These are phyloP conservation scores for Exophiala alcalophila DNA, from an alignment of 2,329 filamentous ascomycete species.

Conservation along the genomic window DNA sequence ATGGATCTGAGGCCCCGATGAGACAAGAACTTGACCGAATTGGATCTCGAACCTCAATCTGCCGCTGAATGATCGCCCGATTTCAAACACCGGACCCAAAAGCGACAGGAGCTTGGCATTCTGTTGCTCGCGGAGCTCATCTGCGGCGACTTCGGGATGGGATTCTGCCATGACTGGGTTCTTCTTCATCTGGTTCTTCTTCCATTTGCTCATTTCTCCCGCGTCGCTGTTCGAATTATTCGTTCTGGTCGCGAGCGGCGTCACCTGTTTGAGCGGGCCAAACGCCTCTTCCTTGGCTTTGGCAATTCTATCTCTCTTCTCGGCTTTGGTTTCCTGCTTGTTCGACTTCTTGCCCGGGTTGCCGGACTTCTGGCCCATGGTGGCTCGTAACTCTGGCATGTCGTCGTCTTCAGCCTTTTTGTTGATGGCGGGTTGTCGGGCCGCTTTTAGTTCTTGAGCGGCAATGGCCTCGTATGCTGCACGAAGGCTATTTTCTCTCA, in stretches of 20 bases:
- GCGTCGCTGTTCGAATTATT: too few species aligned
- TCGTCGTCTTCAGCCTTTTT: conserved; percentile 14
- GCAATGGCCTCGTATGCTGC: conserved; percentile 6
- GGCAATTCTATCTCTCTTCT: conserved; percentile 9
- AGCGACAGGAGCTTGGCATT: conserved; percentile 33
- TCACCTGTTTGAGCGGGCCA: conserved; percentile 7
- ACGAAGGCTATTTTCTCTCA: conserved; percentile 11
- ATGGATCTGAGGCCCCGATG: conserved; percentile 26
- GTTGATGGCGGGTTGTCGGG: conserved; percentile 2
- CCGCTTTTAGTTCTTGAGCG: conserved; percentile 9
- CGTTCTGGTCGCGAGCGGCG: too few species aligned
- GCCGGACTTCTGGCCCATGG: conserved; percentile 23
- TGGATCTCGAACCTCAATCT: conserved; percentile 37
- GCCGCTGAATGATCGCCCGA: conserved; percentile 36
- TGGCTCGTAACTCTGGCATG: conserved; percentile 16
- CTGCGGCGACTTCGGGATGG: conserved; percentile 13
- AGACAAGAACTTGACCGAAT: conserved; percentile 37
- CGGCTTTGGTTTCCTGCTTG: conserved; percentile 19
- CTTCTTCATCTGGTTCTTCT: conserved; percentile 17
- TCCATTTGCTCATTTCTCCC: conserved; percentile 20
- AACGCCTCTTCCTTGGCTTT: conserved; percentile 18
- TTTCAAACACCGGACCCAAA: conserved; percentile 36
- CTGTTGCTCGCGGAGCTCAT: conserved; percentile 8
- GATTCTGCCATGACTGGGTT: conserved; percentile 16
- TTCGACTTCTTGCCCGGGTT: conserved; percentile 24